Evolutionary conservation across 352 stramenopile species (phyloP).

Genomic region (Elongisporangium undulatum): DNA sequence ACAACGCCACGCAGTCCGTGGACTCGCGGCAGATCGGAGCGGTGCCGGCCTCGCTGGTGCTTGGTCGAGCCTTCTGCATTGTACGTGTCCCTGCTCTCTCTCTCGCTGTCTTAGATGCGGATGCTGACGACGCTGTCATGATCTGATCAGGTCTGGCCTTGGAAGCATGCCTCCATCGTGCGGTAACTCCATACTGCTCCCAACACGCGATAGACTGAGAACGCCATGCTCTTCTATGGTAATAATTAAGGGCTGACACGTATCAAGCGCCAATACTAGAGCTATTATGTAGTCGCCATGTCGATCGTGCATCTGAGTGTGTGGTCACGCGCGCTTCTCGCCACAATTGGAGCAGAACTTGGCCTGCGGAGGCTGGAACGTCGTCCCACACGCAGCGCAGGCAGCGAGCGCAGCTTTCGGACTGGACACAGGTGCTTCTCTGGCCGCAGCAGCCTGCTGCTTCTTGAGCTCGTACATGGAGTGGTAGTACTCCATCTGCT

Average conservation of each 20-base stretch:
- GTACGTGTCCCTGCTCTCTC: conserved; percentile 6
- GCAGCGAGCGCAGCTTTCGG: conserved; percentile 5
- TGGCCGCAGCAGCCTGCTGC: conserved; percentile 12
- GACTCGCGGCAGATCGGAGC: conserved; percentile 95
- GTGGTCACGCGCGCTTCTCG: conserved; percentile 37
- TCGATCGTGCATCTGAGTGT: neutral
- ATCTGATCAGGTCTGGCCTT: neutral
- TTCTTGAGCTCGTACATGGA: conserved; percentile 73
- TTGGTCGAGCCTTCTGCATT: conserved; percentile 79
- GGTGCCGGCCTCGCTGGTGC: conserved; percentile 85
- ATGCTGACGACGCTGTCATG: neutral
- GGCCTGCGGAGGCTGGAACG: conserved; percentile 40
- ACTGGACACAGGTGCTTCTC: conserved; percentile 1
- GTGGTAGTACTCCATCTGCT: conserved; percentile 87
- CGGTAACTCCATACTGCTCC: neutral
- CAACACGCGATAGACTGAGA: neutral
- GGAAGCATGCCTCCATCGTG: neutral
- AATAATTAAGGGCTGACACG: neutral
- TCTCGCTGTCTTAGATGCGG: neutral
- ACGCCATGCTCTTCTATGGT: neutral
- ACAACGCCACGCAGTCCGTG: conserved; percentile 92
- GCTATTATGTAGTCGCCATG: conserved; percentile 1
- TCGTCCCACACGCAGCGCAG: conserved; percentile 36
- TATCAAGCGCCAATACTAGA: neutral
- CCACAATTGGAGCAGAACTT: conserved; percentile 79